Evolutionary conservation across 805 yeast genomes (phyloP).

Genomic region (Yamadazyma scolyti): DNA sequence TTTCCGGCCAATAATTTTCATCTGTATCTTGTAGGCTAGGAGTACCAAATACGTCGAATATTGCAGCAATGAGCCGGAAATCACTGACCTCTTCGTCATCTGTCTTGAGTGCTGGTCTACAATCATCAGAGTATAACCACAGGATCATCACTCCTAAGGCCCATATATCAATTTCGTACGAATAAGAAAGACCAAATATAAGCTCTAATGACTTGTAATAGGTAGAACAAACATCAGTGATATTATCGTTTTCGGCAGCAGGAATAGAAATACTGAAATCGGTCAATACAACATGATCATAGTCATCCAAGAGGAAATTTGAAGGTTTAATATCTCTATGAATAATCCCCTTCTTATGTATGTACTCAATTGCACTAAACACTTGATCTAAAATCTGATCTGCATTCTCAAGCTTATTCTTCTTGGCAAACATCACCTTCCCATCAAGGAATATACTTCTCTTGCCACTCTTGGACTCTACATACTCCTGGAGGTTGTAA

Average conservation of each 20-base stretch:
- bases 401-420: too few species aligned
- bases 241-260: slow-evolving; percentile 20
- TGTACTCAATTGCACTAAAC: slow-evolving; percentile 20
- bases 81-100: slow-evolving; percentile 47
- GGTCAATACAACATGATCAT: slow-evolving; percentile 37
- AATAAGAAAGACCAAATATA: slow-evolving; percentile 58
- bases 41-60: slow-evolving; percentile 60
- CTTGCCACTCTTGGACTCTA: slow-evolving; percentile 16
- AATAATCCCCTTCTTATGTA: slow-evolving; percentile 32
- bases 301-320: slow-evolving; percentile 26
- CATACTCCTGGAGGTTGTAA: slow-evolving; percentile 20
- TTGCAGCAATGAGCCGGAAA: slow-evolving; percentile 51
- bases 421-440: slow-evolving; percentile 11
- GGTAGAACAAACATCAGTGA: slow-evolving; percentile 63
- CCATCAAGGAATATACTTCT: slow-evolving; percentile 19
- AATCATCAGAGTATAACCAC: slow-evolving; percentile 38
- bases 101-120: too few species aligned
- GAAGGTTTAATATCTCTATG: slow-evolving; percentile 42
- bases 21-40: slow-evolving; percentile 34
- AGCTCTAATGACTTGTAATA: slow-evolving; percentile 74
- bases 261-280: slow-evolving; percentile 57
- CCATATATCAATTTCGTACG: slow-evolving; percentile 66
- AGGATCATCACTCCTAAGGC: slow-evolving; percentile 60
- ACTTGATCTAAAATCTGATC: slow-evolving; percentile 15
- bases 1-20: slow-evolving; percentile 35